Base-by-base conservation (phyloP, 768 basidiomycete species). In the Tulasnella sp. region DNA sequence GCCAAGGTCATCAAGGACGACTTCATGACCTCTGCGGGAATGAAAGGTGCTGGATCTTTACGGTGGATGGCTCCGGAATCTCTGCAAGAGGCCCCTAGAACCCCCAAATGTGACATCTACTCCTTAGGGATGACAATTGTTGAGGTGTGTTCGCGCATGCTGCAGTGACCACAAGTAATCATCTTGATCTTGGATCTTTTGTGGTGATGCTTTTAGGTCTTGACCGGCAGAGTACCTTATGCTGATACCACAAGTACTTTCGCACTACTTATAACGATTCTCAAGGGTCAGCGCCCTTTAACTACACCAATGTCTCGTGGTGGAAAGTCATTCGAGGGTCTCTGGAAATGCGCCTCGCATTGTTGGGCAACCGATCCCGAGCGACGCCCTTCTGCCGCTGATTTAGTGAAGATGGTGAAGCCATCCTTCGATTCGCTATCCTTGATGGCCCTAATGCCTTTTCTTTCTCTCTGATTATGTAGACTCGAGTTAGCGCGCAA, bases 81-180 rank as follows among this genome's bases (percentile, higher is more conserved):
- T 3, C 21, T 29, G 52, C 7, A 53, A 1, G n/a, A 53, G 11
- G 34, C 29, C 1, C 52, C 52, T 12, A 53, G 38, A 25, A n/a
- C 52, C 38, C 38, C 38, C 27, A 25, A 38, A 53, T n/a, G 29
- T n/a, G 52, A 53, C 38, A 41, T 53, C 19, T 53, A 42, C n/a
- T 29, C 52, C n/a, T 53, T 53, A n/a, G 31, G 34, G 17, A 53
- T 53, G 52, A 53, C 52, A n/a, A 53, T 53, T 53, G 29, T 34
- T 4, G 52, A 53, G 34, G 52, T 34, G n/a, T 7, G 45, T 10
- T 7, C n/a, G 5, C 15, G 15, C 34, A 38, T 7, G 7, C 34
- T 38, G 45, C n/a, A 7, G 7, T 41, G 19, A 19, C 15, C 2
- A 30, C 8, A 19, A 21, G 19, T 11, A 31, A 21, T 11, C 19